Conservation (phyloP, 2,329 filamentous ascomycete genomes). For the Colletotrichum horii region DNA sequence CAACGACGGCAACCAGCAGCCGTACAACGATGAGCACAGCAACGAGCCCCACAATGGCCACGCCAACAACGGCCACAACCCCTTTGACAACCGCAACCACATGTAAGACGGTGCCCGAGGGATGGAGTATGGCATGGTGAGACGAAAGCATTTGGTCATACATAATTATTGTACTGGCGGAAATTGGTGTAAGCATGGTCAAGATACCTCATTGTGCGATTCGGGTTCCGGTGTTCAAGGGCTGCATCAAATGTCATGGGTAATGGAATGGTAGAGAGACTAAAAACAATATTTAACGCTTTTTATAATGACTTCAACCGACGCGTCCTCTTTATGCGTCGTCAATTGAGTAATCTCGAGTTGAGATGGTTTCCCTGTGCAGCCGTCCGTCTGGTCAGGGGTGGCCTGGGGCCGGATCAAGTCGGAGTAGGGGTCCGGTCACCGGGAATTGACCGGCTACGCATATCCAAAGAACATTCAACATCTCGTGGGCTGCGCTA, state of each 20-base stretch:
- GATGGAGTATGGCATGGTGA: background rate
- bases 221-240: background rate
- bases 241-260: background rate
- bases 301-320: background rate
- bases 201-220: slow-evolving; percentile 6
- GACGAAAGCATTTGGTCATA: background rate
- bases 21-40: background rate
- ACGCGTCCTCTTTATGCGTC: background rate
- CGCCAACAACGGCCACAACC: background rate
- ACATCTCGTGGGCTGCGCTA: background rate
- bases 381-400: background rate
- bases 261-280: slow-evolving; percentile 1
- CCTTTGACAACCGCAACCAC: slow-evolving; percentile 13
- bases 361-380: background rate
- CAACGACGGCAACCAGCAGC: background rate
- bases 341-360: background rate
- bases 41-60: background rate
- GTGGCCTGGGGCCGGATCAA: background rate
- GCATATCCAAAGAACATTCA: background rate
- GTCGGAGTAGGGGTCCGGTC: background rate
- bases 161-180: background rate
- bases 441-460: background rate
- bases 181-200: background rate
- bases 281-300: background rate
- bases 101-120: background rate